These are phyloP conservation scores for Saturnispora galanensis DNA, from an alignment of 805 yeast species.

Conservation along the genomic window DNA sequence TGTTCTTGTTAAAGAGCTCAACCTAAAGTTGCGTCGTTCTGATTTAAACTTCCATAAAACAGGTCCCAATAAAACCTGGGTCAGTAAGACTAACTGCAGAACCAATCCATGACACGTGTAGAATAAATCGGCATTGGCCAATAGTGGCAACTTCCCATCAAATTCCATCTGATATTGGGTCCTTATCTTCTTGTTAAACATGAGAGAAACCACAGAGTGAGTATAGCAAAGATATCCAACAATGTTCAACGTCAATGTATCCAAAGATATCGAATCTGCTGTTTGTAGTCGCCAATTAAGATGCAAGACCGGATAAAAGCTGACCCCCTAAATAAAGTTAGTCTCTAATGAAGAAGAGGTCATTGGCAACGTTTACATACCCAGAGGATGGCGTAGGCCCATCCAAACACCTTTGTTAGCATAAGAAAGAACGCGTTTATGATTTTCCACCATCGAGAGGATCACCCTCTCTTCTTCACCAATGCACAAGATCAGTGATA, in stretches of 20 bases:
- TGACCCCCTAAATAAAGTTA: conserved; percentile 27
- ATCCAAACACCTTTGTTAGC: conserved; percentile 14
- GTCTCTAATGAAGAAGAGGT: not conserved
- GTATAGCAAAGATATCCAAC: conserved; percentile 39
- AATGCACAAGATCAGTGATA: conserved; percentile 15
- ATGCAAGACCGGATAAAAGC: conserved; percentile 41
- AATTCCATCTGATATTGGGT: conserved; percentile 22
- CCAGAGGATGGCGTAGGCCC: conserved; percentile 24
- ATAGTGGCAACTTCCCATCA: conserved; percentile 31
- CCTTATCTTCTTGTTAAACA: conserved; percentile 28
- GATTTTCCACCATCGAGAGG: not conserved
- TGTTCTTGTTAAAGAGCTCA: conserved; percentile 16
- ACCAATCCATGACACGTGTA: conserved; percentile 40
- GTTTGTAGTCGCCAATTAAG: conserved; percentile 32
- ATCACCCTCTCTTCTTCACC: not conserved
- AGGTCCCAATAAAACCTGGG: conserved; percentile 30
- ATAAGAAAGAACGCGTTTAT: not conserved
- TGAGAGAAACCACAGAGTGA: conserved; percentile 33
- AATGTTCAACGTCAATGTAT: conserved; percentile 36
- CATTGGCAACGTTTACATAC: conserved; percentile 12
- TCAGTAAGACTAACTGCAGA: conserved; percentile 29
- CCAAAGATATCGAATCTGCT: conserved; percentile 41
- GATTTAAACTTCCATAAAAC: conserved; percentile 26
- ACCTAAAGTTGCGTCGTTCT: conserved; percentile 21
- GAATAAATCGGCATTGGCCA: conserved; percentile 35